Percentiles rank a stretch among this genome's conserved stretches.
Evolutionary conservation across 805 yeast species (phyloP).

Genomic region (Scheffersomyces coipomensis): DNA sequence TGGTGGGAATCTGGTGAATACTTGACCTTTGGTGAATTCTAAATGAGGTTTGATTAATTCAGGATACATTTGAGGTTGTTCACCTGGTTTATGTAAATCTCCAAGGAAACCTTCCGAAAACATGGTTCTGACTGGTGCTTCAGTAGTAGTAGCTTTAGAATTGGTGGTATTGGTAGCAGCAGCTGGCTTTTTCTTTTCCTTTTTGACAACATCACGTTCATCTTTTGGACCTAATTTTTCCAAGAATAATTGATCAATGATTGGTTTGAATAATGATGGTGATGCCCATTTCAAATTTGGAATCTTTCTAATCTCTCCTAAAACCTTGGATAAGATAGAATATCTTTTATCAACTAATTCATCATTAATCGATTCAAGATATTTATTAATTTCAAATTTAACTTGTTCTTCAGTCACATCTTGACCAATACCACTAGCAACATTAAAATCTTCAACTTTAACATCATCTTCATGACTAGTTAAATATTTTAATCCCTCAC

Average conservation of each 20-base stretch:
- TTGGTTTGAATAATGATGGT: slow-evolving; percentile 82
- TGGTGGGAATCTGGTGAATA: slow-evolving; percentile 95
- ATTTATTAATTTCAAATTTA: slow-evolving; percentile 52
- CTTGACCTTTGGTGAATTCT: slow-evolving; percentile 74
- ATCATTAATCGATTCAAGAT: slow-evolving; percentile 56
- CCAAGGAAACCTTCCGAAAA: slow-evolving; percentile 95
- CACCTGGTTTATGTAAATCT: slow-evolving; percentile 92
- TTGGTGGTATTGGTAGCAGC: slow-evolving; percentile 10
- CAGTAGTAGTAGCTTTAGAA: slow-evolving; percentile 2
- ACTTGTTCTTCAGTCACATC: slow-evolving; percentile 68
- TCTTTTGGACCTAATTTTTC: slow-evolving; percentile 89
- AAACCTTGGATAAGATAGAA: slow-evolving; percentile 68
- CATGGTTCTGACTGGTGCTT: slow-evolving; percentile 59
- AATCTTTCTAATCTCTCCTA: slow-evolving; percentile 73
- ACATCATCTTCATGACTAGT: slow-evolving; percentile 40
- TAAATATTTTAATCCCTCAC: slow-evolving; percentile 76
- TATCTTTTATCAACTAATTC: slow-evolving; percentile 74
- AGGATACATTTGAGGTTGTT: slow-evolving; percentile 86
- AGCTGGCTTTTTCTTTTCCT: slow-evolving; percentile 56
- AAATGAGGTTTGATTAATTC: slow-evolving; percentile 82
- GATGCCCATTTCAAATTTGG: slow-evolving; percentile 89
- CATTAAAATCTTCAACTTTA: slow-evolving; percentile 51
- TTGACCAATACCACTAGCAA: slow-evolving; percentile 77
- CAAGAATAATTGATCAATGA: slow-evolving; percentile 75
- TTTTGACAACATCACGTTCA: slow-evolving; percentile 82